phyloP scores from a whole-genome alignment of 768 basidiomycete genomes.

The Phanerochaete sordida region DNA sequence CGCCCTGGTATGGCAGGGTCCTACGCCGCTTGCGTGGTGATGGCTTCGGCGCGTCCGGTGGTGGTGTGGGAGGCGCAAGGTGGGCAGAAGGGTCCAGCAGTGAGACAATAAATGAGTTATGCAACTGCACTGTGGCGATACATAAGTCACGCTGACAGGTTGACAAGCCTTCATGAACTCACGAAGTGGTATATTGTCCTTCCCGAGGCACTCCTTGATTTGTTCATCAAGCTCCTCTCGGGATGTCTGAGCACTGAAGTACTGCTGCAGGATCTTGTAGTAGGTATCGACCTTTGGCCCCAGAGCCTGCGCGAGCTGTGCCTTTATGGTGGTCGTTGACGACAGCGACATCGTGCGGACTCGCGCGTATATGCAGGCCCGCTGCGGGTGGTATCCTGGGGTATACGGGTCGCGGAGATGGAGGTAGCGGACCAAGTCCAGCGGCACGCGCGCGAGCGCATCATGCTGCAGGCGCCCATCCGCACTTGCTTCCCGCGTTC shows the following conservation, averaged over 20 bases:
- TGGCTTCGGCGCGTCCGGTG: conserved; percentile 57
- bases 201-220: conserved; percentile 50
- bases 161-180: conserved; percentile 24
- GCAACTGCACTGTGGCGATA: conserved; percentile 56
- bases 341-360: conserved; percentile 60
- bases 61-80: conserved; percentile 63
- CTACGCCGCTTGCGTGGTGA: conserved; percentile 69
- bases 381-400: background rate
- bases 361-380: background rate
- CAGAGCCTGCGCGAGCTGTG: conserved; percentile 58
- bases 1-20: conserved; percentile 67
- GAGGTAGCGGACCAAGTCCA: background rate
- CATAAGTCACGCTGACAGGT: background rate
- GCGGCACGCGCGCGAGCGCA: background rate
- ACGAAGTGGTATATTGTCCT: conserved; percentile 54
- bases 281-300: conserved; percentile 59
- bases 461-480: background rate
- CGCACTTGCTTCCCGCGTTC: background rate
- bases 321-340: conserved; percentile 70
- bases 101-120: conserved; percentile 82
- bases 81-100: conserved; percentile 77
- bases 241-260: conserved; percentile 65
- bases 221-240: conserved; percentile 74
- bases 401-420: background rate
- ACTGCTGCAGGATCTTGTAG: conserved; percentile 61